These are phyloP conservation scores for Hymenoscyphus albidus DNA, from an alignment of 2,329 filamentous ascomycete species.

Conservation along the genomic window DNA sequence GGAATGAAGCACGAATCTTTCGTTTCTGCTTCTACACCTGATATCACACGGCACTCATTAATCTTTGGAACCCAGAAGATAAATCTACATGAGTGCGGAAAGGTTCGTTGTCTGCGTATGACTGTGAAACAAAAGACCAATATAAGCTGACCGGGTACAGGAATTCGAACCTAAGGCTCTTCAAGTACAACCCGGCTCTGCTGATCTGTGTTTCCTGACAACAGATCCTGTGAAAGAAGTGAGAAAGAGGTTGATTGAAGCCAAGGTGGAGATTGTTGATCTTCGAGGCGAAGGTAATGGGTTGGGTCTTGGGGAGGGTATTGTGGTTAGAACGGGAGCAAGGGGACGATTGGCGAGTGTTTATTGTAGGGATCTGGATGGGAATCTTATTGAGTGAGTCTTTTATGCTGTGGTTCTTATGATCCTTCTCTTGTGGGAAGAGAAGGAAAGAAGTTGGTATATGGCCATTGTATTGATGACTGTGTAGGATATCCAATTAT, in stretches of 20 bases:
- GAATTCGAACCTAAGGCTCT: constrained; percentile 59
- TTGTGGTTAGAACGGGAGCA: constrained; percentile 55
- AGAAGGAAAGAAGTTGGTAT: background rate
- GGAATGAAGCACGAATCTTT: constrained; percentile 56
- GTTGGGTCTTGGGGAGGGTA: constrained; percentile 38
- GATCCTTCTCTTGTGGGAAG: no score
- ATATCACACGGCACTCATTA: constrained; percentile 46
- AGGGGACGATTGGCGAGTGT: constrained; percentile 52
- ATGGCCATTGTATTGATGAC: background rate
- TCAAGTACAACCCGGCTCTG: constrained; percentile 51
- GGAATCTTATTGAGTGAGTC: constrained; percentile 56
- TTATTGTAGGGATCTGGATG: constrained; percentile 59
- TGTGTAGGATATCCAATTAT: background rate
- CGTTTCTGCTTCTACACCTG: constrained; percentile 38
- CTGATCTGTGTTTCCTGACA: constrained; percentile 57
- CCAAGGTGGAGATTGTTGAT: constrained; percentile 44
- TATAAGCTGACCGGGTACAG: constrained; percentile 6
- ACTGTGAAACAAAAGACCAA: background rate
- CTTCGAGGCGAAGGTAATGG: constrained; percentile 24
- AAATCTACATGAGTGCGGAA: constrained; percentile 55
- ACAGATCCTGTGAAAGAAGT: constrained; percentile 47
- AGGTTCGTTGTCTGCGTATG: constrained; percentile 21
- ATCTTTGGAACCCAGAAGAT: constrained; percentile 57
- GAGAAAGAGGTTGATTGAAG: constrained; percentile 39
- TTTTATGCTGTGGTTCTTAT: background rate